Evolutionary conservation across 257 asterid species (phyloP).

Genomic region (Jacaranda mimosifolia): DNA sequence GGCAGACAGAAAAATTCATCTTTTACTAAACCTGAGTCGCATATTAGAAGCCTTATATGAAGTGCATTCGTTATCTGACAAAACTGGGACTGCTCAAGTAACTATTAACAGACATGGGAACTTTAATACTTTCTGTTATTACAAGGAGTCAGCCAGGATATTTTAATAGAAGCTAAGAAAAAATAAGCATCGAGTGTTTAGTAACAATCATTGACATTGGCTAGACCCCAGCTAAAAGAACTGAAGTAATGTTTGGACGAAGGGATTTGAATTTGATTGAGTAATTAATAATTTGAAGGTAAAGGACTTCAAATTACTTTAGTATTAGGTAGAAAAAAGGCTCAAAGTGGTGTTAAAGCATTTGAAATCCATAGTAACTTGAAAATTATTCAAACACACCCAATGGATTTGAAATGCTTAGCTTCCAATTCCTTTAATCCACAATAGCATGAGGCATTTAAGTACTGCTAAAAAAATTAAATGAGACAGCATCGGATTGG

Average conservation of each 20-base stretch:
- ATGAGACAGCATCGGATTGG: conserved; percentile 7
- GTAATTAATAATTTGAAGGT: too few relatives aligned
- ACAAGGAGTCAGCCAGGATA: neutral
- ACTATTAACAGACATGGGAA: conserved; percentile 3
- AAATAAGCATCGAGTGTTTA: neutral
- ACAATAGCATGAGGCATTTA: neutral
- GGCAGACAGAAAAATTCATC: neutral
- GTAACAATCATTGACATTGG: conserved; percentile 6
- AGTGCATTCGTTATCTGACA: conserved; percentile 8
- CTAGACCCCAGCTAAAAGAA: conserved; percentile 1
- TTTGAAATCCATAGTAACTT: too few relatives aligned
- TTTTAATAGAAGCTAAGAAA: conserved; percentile 7
- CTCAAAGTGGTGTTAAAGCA: too few relatives aligned
- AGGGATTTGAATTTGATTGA: too few relatives aligned
- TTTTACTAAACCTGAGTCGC: neutral
- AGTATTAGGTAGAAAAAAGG: too few relatives aligned
- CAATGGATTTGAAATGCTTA: too few relatives aligned
- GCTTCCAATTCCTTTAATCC: too few relatives aligned
- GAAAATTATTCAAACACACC: too few relatives aligned
- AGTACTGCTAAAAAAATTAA: neutral
- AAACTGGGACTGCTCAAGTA: conserved; percentile 4
- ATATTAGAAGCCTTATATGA: conserved; percentile 12
- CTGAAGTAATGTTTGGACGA: neutral
- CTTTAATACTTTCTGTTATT: neutral
- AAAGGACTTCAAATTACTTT: too few relatives aligned